These are phyloP conservation scores for Parafenestella ontariensis DNA, from an alignment of 2,329 filamentous ascomycete genomes.

Conservation along the genomic window DNA sequence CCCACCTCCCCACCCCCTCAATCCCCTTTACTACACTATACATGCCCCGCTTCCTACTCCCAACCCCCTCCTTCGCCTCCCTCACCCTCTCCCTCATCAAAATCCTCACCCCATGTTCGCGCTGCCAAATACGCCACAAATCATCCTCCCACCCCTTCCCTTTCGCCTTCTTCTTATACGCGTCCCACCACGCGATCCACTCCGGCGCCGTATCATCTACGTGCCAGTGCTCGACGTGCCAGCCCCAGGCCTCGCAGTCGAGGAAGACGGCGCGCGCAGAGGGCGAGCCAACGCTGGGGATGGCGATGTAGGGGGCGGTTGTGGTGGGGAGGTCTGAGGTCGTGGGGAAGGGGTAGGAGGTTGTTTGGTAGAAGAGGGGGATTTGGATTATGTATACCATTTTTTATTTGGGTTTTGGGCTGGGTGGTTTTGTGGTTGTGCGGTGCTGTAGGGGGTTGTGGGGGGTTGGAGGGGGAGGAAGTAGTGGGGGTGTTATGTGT, in stretches of 20 bases:
- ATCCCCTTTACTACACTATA: not conserved
- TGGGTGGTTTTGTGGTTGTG: too few relatives aligned
- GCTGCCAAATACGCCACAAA: slow-evolving; percentile 10
- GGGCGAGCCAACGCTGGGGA: not conserved
- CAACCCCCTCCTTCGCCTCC: not conserved
- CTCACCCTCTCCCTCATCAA: not conserved
- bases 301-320: slow-evolving; percentile 5
- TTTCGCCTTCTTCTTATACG: not conserved
- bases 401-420: too few relatives aligned
- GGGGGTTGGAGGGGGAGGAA: too few relatives aligned
- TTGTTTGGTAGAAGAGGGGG: slow-evolving; percentile 4
- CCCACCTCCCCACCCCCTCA: not conserved
- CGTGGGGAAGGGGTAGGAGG: not conserved
- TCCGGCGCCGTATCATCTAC: not conserved
- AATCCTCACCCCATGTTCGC: slow-evolving; percentile 6
- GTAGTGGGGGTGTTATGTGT: too few relatives aligned
- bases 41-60: not conserved
- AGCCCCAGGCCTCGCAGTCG: slow-evolving; percentile 5
- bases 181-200: not conserved
- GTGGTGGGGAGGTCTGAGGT: not conserved
- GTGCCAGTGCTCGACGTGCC: not conserved
- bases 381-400: not conserved
- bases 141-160: slow-evolving; percentile 1
- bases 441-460: too few relatives aligned
- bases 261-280: slow-evolving; percentile 4